Conservation (phyloP, 2,329 filamentous ascomycete species). For the Aureobasidium lini region DNA sequence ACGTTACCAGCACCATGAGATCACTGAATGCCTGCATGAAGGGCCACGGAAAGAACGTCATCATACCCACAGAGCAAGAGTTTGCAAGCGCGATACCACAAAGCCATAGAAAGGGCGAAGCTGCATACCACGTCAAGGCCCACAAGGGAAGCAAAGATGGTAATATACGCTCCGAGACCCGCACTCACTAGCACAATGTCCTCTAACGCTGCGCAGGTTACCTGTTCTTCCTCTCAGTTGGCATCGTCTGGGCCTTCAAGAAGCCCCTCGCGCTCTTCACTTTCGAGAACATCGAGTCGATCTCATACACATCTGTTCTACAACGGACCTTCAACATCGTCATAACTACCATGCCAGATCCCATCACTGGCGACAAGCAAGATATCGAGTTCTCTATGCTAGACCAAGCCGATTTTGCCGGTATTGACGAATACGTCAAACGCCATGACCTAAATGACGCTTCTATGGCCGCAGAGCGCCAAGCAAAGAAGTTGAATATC, state of each 20-base stretch:
- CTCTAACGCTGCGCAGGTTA: constrained; percentile 39
- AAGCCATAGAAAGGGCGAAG: constrained; percentile 54
- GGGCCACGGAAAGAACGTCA: constrained; percentile 38
- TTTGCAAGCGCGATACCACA: constrained; percentile 55
- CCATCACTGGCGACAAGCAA: constrained; percentile 32
- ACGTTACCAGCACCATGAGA: constrained; percentile 35
- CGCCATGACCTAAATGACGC: constrained; percentile 55
- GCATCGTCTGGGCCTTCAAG: constrained; percentile 59
- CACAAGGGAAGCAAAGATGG: constrained; percentile 60
- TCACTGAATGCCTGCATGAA: constrained; percentile 44
- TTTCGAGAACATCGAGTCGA: constrained; percentile 50
- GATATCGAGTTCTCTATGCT: constrained; percentile 60
- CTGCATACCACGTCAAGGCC: constrained; percentile 57
- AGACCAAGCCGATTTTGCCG: constrained; percentile 55
- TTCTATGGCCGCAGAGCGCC: constrained; percentile 52
- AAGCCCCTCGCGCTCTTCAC: constrained; percentile 58
- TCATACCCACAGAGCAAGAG: constrained; percentile 48
- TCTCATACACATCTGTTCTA: constrained; percentile 57
- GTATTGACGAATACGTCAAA: constrained; percentile 57
- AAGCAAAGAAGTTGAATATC: constrained; percentile 53
- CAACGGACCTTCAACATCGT: constrained; percentile 61
- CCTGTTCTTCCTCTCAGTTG: constrained; percentile 54
- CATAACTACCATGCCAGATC: constrained; percentile 32
- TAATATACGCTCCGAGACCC: constrained; percentile 24
- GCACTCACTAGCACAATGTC: too few species aligned